These are phyloP conservation scores for Phaeolepiota aurea DNA, from an alignment of 768 basidiomycete species.

Conservation along the genomic window DNA sequence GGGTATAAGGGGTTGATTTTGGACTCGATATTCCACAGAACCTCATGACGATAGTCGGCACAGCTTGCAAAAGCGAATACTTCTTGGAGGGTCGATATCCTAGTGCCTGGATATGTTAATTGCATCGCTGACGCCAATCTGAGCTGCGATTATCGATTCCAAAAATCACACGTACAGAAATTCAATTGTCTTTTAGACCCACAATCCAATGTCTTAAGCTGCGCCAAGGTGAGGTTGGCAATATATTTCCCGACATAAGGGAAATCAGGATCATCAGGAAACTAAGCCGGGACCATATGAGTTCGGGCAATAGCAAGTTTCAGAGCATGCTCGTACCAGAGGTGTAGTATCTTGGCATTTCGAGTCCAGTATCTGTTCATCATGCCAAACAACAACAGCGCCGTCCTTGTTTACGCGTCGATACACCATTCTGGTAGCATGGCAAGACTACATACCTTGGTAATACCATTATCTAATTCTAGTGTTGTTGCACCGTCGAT, in stretches of 20 bases:
- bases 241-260: constrained; percentile 75
- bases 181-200: constrained; percentile 54
- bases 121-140: constrained; percentile 39
- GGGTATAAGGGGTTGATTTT: constrained; percentile 55
- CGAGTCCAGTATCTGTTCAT: constrained; percentile 49
- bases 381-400: constrained; percentile 74
- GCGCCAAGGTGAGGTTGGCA: constrained; percentile 70
- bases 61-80: constrained; percentile 72
- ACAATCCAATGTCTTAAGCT: constrained; percentile 76
- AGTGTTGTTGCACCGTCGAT: constrained; percentile 71
- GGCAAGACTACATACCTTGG: constrained; percentile 36
- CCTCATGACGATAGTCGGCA: constrained; percentile 52
- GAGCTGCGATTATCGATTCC: background rate
- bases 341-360: constrained; percentile 70
- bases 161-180: constrained; percentile 38
- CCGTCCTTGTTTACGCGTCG: constrained; percentile 45
- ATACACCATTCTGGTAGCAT: background rate
- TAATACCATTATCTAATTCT: constrained; percentile 74
- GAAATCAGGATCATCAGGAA: constrained; percentile 47
- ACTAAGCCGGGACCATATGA: too few relatives aligned
- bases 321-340: constrained; percentile 32
- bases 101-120: constrained; percentile 56
- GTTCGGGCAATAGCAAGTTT: too few relatives aligned
- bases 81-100: constrained; percentile 66
- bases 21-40: constrained; percentile 75